Evolutionary conservation across 768 basidiomycete species (phyloP), one percentile per base, ranked within the genome.

Genomic region (Chlorophyllum brunneum): DNA sequence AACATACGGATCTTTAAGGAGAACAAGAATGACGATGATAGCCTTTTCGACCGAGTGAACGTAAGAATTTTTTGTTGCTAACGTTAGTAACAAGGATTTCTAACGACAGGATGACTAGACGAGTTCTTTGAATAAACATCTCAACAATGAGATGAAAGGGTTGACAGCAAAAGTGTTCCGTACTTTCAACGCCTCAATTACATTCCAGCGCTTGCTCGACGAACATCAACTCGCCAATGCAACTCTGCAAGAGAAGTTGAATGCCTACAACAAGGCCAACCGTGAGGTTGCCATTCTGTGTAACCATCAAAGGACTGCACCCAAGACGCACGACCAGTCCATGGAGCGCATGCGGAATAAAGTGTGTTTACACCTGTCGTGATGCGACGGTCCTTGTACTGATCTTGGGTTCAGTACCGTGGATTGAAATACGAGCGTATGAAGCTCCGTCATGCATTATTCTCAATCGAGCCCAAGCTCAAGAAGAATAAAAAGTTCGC

Each of bases 141-240:
- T 99, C 54, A 82, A 81, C 39, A 82, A 80, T 24, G 93, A 95
- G 67, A 99, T 98, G 97, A 91, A 94, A 56, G 97, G 97, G 15
- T 79, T 99, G 23, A 95, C 97, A 0, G 97, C 97, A 53, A 99
- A 99, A 67, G 97, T 99, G 23, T 99, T 99, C 78, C 95, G 97
- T 92, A 99, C 97, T 46, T 99, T 90, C 74, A 99, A 99, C 63
- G 97, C 97, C 20, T 98, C 97, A 22, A 85, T 83, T 65, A 97
- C 95, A 2, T 97, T 98, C 76, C 93, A 98, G 65, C 77, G 88
- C 39, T 84, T 95, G 56, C 74, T 98, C 55, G 91, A 95, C 59
- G 78, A 84, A 56, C 80, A 81, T 48, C 63, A 68, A 5, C 65
- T 79, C 37, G 73, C 76, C 58, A 73, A 83, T 59, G 85, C 81